Base-by-base conservation (phyloP, 1,139 yeast species). In the Candida anutae region DNA sequence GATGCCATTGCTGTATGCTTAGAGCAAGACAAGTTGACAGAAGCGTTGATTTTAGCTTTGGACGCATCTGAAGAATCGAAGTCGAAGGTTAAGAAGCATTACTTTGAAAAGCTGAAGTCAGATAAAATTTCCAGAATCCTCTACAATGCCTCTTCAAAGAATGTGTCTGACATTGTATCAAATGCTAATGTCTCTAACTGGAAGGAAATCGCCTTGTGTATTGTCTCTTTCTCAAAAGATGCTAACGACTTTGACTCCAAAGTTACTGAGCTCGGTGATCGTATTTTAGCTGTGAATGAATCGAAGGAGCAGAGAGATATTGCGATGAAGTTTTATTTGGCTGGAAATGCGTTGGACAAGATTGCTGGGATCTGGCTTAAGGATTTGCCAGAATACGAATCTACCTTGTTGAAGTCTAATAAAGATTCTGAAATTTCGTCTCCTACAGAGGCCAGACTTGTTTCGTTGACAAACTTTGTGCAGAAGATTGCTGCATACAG, bases 401-500 rank as follows among this genome's bases (percentile, higher is more conserved):
- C 56, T 8, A 59, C 62, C 32, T 60, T 74, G 33, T 57, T 77
- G 37, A 53, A 62, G 32, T 51, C 64, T 5, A 54, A 62, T 15
- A 53, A 60, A 19, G 44, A 47, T 12, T 39, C 45, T 1, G 58
- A 55, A 15, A 58, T 70, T 19, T 50, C 67, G 2, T 68, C 85
- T n/a, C 78, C 84, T 4, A 80, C 82, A 31, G 94, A 81, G 39
- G 95, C 95, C 13, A 87, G 88, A 48, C 77, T 81, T 41, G 81
- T 75, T 42, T 81, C 95, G 5, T 66, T 90, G 47, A 79, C 81
- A 34, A 77, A 74, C 43, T 81, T 87, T 50, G 82, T 85, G 32
- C 94, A 83, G 50, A 88, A 88, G 55, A 70, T 87, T 36, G 74
- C 87, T 19, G 77, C 83, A 15, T 83, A 80, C 53, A 73, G 84